A percentile compares a stretch with the other conserved stretches of the same genome.
Conservation (phyloP, 2,329 filamentous ascomycete species). For the Plectosphaerella cucumerina region DNA sequence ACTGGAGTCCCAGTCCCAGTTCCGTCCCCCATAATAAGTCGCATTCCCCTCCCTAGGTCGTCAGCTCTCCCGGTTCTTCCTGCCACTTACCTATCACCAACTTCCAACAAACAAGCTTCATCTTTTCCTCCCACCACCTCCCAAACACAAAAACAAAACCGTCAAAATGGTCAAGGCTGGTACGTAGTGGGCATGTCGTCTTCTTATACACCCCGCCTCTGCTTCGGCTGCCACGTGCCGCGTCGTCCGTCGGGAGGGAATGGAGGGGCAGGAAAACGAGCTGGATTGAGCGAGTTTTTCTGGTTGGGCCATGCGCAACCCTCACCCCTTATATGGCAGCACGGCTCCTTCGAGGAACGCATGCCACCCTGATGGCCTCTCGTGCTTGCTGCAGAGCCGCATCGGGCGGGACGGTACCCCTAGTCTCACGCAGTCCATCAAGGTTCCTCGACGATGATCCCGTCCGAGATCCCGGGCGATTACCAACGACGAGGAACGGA, state of each 20-base stretch:
- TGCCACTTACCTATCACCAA: constrained; percentile 6
- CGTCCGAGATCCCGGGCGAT: not conserved
- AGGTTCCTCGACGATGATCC: not conserved
- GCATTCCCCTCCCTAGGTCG: constrained; percentile 3
- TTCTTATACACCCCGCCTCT: constrained; percentile 18
- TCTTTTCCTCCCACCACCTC: not conserved
- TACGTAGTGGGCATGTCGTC: constrained; percentile 44
- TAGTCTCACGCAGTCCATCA: not conserved
- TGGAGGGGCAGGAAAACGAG: constrained; percentile 32
- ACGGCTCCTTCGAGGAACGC: constrained; percentile 11
- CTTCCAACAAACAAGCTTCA: constrained; percentile 3
- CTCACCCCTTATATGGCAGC: not conserved
- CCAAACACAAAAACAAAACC: constrained; percentile 32
- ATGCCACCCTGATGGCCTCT: constrained; percentile 24
- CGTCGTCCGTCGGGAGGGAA: constrained; percentile 5
- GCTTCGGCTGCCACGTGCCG: constrained; percentile 3
- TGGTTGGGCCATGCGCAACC: constrained; percentile 11
- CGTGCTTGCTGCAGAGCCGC: constrained; percentile 1
- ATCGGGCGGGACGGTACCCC: not conserved
- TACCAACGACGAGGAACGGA: not conserved
- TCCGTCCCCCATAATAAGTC: constrained; percentile 3
- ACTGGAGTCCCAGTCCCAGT: too few species aligned
- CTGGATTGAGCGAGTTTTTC: constrained; percentile 58
- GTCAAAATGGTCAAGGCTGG: constrained; percentile 98
- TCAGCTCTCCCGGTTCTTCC: constrained; percentile 5